Evolutionary conservation across 306 rosid genomes (phyloP).

Genomic region (Ammopiptanthus mongolicus): DNA sequence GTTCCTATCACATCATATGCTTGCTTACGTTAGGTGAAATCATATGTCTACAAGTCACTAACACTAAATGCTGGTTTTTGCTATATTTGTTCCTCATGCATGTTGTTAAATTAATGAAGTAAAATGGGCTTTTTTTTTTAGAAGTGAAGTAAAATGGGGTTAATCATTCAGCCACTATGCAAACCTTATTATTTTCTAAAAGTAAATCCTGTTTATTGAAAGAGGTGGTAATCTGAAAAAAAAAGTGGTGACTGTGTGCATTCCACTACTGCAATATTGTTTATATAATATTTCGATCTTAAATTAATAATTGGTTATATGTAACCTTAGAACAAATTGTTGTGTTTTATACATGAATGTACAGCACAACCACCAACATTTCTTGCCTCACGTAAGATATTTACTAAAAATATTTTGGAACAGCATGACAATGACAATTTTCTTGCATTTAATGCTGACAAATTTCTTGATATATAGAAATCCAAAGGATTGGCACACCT

Average conservation of each 20-base stretch:
- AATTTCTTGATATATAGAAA: not conserved
- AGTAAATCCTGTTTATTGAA: not conserved
- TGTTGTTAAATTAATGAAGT: not conserved
- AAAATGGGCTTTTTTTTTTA: too few species aligned
- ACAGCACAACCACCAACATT: not conserved
- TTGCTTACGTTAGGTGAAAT: not conserved
- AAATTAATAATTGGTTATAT: not conserved
- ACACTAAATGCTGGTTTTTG: not conserved
- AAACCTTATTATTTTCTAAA: not conserved
- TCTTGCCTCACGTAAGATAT: not conserved
- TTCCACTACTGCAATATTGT: conserved; percentile 10
- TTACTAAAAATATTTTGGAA: not conserved
- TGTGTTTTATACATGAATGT: not conserved
- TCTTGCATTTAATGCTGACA: not conserved
- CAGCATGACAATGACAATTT: not conserved
- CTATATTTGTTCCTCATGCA: not conserved
- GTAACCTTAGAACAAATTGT: not conserved
- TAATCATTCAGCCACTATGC: not conserved
- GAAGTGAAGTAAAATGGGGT: not conserved
- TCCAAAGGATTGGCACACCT: not conserved
- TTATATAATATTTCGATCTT: not conserved
- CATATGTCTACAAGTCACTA: not conserved
- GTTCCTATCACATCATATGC: not conserved
- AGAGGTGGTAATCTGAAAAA: not conserved
- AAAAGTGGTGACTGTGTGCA: conserved; percentile 12